These are phyloP conservation scores for Cladosporium sp. DNA, from an alignment of 2,329 filamentous ascomycete species.

Conservation along the genomic window DNA sequence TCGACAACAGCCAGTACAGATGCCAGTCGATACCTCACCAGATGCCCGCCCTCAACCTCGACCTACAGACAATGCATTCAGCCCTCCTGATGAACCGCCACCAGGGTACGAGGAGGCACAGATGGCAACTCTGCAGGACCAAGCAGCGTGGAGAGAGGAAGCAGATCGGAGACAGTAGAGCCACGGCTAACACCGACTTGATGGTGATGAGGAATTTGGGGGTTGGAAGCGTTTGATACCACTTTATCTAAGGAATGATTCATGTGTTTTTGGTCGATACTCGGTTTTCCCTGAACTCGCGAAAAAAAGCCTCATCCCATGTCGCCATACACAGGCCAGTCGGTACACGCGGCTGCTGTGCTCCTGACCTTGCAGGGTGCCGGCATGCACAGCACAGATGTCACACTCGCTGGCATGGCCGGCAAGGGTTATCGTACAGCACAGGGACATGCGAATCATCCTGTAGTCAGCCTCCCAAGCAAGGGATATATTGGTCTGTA, in stretches of 20 bases:
- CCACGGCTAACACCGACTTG: too few relatives aligned
- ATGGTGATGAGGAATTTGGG: not conserved
- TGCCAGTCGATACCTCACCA: conserved; percentile 27
- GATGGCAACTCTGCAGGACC: conserved; percentile 73
- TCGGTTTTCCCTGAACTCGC: not conserved
- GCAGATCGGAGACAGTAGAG: conserved; percentile 17
- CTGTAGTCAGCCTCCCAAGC: not conserved
- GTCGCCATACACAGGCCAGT: not conserved
- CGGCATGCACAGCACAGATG: not conserved
- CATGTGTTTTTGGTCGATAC: not conserved
- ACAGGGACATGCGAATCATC: not conserved
- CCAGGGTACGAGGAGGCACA: conserved; percentile 92
- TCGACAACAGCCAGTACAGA: conserved; percentile 29
- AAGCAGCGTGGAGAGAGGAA: conserved; percentile 60
- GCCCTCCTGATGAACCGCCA: conserved; percentile 71
- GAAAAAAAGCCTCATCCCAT: not conserved
- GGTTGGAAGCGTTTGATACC: conserved; percentile 14
- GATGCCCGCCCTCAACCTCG: conserved; percentile 27
- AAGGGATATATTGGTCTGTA: not conserved
- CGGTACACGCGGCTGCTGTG: not conserved
- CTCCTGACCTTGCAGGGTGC: not conserved
- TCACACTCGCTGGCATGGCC: not conserved
- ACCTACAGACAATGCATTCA: conserved; percentile 39
- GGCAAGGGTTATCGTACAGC: not conserved
- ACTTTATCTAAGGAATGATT: conserved; percentile 5